Evolutionary conservation across 2,329 filamentous ascomycete species (phyloP).

Genomic region (Ascochyta viciae-villosae): DNA sequence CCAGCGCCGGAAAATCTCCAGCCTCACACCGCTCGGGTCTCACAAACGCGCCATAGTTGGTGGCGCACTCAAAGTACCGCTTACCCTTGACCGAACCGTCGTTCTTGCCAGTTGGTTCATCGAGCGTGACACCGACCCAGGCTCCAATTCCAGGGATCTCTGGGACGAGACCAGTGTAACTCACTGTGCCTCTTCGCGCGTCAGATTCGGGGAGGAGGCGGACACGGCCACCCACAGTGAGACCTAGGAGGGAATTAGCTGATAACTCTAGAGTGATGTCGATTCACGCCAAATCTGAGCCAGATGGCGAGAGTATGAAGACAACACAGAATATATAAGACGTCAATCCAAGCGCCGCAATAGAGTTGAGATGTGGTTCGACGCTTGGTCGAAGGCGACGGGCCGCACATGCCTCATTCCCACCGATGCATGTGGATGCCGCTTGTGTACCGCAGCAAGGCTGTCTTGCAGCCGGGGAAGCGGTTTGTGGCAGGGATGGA

Average conservation of each 20-base stretch:
- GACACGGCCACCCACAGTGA: constrained; percentile 37
- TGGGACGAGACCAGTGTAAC: constrained; percentile 75
- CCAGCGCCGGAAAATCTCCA: constrained; percentile 70
- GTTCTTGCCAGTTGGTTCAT: constrained; percentile 84
- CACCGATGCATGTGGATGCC: constrained; percentile 26
- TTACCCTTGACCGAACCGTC: constrained; percentile 73
- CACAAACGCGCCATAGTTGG: constrained; percentile 80
- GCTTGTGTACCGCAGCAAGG: constrained; percentile 20
- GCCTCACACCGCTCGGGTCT: constrained; percentile 78
- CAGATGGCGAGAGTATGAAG: background rate
- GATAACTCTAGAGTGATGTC: background rate
- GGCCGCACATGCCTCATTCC: constrained; percentile 17
- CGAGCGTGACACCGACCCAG: constrained; percentile 77
- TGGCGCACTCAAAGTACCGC: constrained; percentile 72
- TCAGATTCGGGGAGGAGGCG: constrained; percentile 67
- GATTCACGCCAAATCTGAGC: constrained; percentile 1
- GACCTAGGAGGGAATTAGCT: constrained; percentile 31
- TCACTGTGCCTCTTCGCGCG: constrained; percentile 70
- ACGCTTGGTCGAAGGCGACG: constrained; percentile 1
- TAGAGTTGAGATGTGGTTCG: background rate
- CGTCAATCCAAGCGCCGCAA: background rate
- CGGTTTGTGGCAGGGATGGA: constrained; percentile 5
- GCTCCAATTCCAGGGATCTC: constrained; percentile 70
- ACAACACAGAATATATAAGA: background rate
- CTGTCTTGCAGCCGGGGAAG: constrained; percentile 29